Evolutionary conservation across 139 green algal genomes (phyloP).

Genomic region (Mesostigma viride): DNA sequence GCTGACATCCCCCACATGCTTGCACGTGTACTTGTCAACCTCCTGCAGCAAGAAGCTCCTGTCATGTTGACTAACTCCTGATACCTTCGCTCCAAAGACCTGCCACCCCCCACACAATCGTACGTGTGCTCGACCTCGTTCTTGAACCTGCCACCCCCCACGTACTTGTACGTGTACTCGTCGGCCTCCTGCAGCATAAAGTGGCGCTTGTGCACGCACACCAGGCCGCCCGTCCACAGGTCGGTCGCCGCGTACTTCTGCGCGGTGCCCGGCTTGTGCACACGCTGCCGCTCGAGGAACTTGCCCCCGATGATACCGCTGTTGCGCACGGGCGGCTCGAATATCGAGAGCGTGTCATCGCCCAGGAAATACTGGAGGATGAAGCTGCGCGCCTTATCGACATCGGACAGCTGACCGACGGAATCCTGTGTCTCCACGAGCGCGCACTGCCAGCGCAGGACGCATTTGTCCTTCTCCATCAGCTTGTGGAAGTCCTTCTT

Average conservation of each 20-base stretch:
- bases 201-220: slow-evolving; percentile 57
- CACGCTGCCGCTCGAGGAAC: slow-evolving; percentile 68
- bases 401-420: neutral
- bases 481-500: neutral
- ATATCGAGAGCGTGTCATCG: slow-evolving; percentile 75
- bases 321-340: slow-evolving; percentile 75
- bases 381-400: slow-evolving; percentile 55
- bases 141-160: too few species aligned
- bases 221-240: slow-evolving; percentile 55
- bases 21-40: too few species aligned
- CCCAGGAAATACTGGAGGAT: slow-evolving; percentile 80
- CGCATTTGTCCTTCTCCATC: neutral
- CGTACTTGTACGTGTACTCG: slow-evolving; percentile 72
- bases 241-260: slow-evolving; percentile 35
- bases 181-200: slow-evolving; percentile 77
- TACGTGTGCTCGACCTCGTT: too few species aligned
- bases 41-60: too few species aligned
- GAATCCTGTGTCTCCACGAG: too few species aligned
- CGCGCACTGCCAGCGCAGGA: slow-evolving; percentile 5
- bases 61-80: too few species aligned
- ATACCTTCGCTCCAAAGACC: too few species aligned
- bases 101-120: too few species aligned
- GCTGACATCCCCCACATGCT: too few species aligned
- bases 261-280: slow-evolving; percentile 13
- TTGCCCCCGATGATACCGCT: slow-evolving; percentile 73